Base-by-base conservation (phyloP, 495 filamentous ascomycete species). In the Podospora bellae-mahoneyi region DNA sequence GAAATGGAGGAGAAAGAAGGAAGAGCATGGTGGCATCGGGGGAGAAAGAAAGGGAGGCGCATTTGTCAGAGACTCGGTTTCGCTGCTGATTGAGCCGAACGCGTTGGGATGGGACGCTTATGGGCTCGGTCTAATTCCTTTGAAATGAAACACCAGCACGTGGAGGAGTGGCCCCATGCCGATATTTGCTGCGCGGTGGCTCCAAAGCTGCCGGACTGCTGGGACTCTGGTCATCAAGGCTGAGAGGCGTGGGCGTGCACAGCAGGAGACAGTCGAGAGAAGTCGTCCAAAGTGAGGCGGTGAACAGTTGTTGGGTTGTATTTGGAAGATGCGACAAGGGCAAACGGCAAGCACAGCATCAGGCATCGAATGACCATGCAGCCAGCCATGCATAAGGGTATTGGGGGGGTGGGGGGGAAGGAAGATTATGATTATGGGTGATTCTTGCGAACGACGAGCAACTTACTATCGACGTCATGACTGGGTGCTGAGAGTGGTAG, bases 401-500 rank as follows among this genome's bases (percentile, higher is more conserved):
- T 32, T 4, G 30, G 3, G 30, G 30, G 30, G 60, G n/a, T n/a
- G n/a, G n/a, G n/a, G n/a, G n/a, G n/a, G n/a, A n/a, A 60, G 60
- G 32, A 67, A 62, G 60, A 62, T n/a, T 30, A 39, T 39, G 34
- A 10, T 6, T 10, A 6, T 39, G 5, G 34, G 5, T 39, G 34
- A 23, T 23, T 23, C 20, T 23, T 23, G 20, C 20, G 20, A 23
- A 1, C 20, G 20, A 23, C 9, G 39, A 48, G 39, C 13, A 54
- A 79, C 80, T 80, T 70, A 82, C 80, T 76, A 82, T 82, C 71
- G 79, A 82, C 76, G 80, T 80, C 80, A 82, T 82, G 77, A 66
- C 69, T 74, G 54, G 30, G 15, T 48, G 39, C 3, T 48, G 39
- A 48, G 30, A 60, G 59, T 23, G 20, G 20, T 23, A 23, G 63